Conservation (phyloP, 148 eudicot genomes). For the Rhododendron williamsianum region DNA sequence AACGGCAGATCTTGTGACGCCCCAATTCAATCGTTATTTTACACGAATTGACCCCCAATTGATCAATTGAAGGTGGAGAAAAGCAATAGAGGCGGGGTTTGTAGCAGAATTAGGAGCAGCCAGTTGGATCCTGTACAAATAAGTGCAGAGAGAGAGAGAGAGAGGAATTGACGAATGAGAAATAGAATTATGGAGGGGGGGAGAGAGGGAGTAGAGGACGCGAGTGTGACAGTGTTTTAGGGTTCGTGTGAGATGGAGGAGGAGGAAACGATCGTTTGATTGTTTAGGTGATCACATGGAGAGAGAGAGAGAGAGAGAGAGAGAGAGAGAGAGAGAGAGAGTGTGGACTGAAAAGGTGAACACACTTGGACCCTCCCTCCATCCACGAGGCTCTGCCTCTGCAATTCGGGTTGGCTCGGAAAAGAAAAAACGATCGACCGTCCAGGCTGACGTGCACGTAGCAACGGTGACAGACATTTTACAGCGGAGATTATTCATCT, state of each 20-base stretch:
- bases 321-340: constrained; percentile 3
- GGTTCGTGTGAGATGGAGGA: constrained; percentile 7
- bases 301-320: constrained; percentile 2
- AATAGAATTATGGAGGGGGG: not conserved
- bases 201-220: not conserved
- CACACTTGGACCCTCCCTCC: constrained; percentile 20
- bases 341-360: constrained; percentile 44
- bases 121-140: not conserved
- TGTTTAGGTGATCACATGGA: not conserved
- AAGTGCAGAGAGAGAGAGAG: not conserved
- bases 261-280: not conserved
- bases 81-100: not conserved
- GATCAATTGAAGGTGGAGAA: not conserved
- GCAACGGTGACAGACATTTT: no score
- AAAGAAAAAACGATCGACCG: no score
- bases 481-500: no score
- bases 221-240: constrained; percentile 6
- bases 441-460: no score
- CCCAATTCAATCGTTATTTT: constrained; percentile 1
- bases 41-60: not conserved
- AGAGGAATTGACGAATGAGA: not conserved
- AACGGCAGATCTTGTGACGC: constrained; percentile 6
- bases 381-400: not conserved
- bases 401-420: not conserved
- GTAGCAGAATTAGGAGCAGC: constrained; percentile 1